Evolutionary conservation across 2,329 filamentous ascomycete genomes (phyloP).

Genomic region (Fusarium fujikuroi): DNA sequence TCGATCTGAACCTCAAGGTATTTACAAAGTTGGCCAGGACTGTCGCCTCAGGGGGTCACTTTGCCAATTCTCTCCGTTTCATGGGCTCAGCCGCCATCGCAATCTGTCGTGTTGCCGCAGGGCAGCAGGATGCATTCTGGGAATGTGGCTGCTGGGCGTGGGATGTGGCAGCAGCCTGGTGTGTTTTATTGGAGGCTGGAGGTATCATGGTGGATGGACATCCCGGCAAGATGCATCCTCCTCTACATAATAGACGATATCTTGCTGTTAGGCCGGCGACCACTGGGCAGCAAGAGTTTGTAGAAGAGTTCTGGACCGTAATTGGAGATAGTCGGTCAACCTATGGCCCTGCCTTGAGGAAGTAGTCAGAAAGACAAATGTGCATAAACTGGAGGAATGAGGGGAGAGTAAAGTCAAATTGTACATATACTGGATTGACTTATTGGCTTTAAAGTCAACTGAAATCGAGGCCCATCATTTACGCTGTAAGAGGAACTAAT

Average conservation of each 20-base stretch:
- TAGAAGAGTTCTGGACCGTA: neutral
- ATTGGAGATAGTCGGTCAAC: neutral
- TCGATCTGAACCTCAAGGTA: neutral
- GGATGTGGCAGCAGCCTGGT: neutral
- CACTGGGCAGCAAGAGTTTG: neutral
- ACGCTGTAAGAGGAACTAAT: no score
- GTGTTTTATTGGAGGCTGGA: neutral
- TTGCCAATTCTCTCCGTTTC: neutral
- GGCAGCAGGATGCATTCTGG: neutral
- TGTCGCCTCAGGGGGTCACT: neutral
- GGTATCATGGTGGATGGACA: neutral
- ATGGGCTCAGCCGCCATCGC: neutral
- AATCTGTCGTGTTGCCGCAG: neutral
- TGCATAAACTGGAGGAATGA: no score
- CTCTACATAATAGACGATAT: neutral
- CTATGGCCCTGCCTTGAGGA: neutral
- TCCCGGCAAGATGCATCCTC: neutral
- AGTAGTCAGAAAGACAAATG: no score
- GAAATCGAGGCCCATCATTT: no score
- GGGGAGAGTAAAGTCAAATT: no score
- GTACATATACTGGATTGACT: no score
- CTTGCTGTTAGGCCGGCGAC: neutral
- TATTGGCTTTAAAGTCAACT: no score
- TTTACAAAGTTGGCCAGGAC: neutral
- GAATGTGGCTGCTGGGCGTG: neutral